A percentile compares a stretch with the other conserved stretches of the same genome.
phyloP scores from a whole-genome alignment of 352 stramenopile species.

The Blastocystis sp. region DNA sequence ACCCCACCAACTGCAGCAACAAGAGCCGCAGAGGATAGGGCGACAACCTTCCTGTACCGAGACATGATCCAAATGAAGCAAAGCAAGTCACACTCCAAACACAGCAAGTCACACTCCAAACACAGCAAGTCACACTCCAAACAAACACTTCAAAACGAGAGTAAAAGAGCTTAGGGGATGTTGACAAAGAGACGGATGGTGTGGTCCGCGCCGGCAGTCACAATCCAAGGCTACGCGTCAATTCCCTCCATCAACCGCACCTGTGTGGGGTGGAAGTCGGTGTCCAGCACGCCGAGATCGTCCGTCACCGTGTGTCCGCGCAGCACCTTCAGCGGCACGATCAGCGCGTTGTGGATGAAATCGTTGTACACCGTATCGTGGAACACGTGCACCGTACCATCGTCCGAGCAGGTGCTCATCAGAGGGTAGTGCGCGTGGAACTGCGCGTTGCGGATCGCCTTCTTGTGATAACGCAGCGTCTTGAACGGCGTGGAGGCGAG shows the following conservation, averaged over 20 bases:
- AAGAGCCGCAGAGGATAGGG: background rate
- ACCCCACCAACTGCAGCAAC: background rate
- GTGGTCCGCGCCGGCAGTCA: conserved; percentile 88
- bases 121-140: background rate
- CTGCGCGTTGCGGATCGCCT: conserved; percentile 87
- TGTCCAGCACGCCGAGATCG: conserved; percentile 87
- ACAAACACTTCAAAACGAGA: conserved; percentile 7
- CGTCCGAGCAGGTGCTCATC: conserved; percentile 95
- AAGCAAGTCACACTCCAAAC: too few relatives aligned
- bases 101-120: too few relatives aligned
- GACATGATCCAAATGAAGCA: background rate
- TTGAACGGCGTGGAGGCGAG: conserved; percentile 94
- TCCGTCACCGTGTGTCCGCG: conserved; percentile 84
- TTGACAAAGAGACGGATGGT: conserved; percentile 93
- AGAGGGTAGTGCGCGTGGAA: conserved; percentile 91
- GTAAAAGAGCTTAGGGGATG: conserved; percentile 75
- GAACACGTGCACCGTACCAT: conserved; percentile 98
- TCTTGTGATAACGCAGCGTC: conserved; percentile 97
- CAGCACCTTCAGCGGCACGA: conserved; percentile 98
- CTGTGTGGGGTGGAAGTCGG: conserved; percentile 94
- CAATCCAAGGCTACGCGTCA: conserved; percentile 80
- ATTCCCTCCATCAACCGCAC: conserved; percentile 76
- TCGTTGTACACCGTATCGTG: conserved; percentile 98
- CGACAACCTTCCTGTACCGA: background rate
- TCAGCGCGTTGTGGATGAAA: conserved; percentile 95